Evolutionary conservation across 345 rosid genomes (phyloP).

Genomic region (Barbarea vulgaris): DNA sequence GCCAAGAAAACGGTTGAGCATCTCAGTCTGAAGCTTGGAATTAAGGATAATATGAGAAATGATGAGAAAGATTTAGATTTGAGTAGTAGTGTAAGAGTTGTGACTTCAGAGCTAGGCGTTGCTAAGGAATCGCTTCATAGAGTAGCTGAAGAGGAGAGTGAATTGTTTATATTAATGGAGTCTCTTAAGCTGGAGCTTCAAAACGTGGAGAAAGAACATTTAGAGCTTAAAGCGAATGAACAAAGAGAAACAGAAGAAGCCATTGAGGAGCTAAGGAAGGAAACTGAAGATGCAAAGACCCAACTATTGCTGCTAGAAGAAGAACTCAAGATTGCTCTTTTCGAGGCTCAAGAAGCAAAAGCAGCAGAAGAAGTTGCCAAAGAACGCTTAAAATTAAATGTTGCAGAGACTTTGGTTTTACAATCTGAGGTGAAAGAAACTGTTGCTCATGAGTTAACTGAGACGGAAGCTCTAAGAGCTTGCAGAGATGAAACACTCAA

Average conservation of each 20-base stretch:
- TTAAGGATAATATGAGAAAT: constrained; percentile 55
- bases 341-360: constrained; percentile 78
- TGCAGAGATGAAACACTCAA: constrained; percentile 79
- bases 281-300: constrained; percentile 59
- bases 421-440: constrained; percentile 75
- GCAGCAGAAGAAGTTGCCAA: constrained; percentile 60
- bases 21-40: constrained; percentile 53
- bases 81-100: constrained; percentile 56
- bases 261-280: constrained; percentile 62
- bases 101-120: constrained; percentile 70
- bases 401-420: constrained; percentile 59
- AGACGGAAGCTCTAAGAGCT: constrained; percentile 92
- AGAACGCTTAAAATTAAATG: constrained; percentile 55
- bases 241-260: constrained; percentile 67
- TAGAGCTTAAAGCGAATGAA: constrained; percentile 60
- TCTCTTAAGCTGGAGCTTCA: constrained; percentile 74
- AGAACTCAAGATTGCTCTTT: constrained; percentile 62
- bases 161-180: constrained; percentile 59
- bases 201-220: constrained; percentile 75
- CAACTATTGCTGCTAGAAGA: constrained; percentile 52
- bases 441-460: constrained; percentile 69
- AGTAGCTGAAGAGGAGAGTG: constrained; percentile 74
- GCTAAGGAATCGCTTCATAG: constrained; percentile 86
- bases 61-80: constrained; percentile 59
- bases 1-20: constrained; percentile 65